Evolutionary conservation across 768 basidiomycete species (phyloP), one percentile per base, ranked within the genome.

Genomic region (Leucocoprinus sp.): DNA sequence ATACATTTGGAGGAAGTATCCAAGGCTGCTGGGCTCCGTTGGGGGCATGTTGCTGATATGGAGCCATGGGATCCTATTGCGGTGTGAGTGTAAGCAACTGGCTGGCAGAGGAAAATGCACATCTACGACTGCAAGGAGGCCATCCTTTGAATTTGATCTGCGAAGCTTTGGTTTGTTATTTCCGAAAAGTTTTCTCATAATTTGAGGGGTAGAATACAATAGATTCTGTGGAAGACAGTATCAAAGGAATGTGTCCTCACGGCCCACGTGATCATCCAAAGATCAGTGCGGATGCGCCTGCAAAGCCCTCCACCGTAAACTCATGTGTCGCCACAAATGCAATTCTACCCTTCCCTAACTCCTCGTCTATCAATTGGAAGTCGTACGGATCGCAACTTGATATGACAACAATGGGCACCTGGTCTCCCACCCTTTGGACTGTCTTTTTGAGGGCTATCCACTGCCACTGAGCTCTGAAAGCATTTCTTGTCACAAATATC

Each of bases 301-400:
- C 68, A 50, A 84, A 55, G 5, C 74, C 82, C 0, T 66, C 59
- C 1, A 57, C 51, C 1, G 80, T 83, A 49, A 74, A 78, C 57
- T 84, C 82, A 56, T 77, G 82, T 34, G 74, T 75, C 14, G 66
- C 71, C 2, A 83, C 51, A 27, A 69, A 75, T 18, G 65, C 61
- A 0, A 60, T 58, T 50, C 51, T 55, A 1, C 54, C 55, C 4
- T 53, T 49, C 2, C 17, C 9, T 1, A 48, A 26, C 8, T 61
- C 55, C 4, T 33, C 48, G 11, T 52, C 56, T 12, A 42, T 34
- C 26, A 59, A 53, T 7, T 55, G 60, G 11, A 80, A 46, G 50
- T 84, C 82, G 52, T 84, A 85, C 22, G 82, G 82, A n/a, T 71
- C 75, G 54, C 81, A 81, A 28, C 76, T 81, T 15, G 77, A 70